Evolutionary conservation across 2,329 filamentous ascomycete genomes (phyloP), one percentile per base, ranked within the genome.

Genomic region (Beauveria varroae): DNA sequence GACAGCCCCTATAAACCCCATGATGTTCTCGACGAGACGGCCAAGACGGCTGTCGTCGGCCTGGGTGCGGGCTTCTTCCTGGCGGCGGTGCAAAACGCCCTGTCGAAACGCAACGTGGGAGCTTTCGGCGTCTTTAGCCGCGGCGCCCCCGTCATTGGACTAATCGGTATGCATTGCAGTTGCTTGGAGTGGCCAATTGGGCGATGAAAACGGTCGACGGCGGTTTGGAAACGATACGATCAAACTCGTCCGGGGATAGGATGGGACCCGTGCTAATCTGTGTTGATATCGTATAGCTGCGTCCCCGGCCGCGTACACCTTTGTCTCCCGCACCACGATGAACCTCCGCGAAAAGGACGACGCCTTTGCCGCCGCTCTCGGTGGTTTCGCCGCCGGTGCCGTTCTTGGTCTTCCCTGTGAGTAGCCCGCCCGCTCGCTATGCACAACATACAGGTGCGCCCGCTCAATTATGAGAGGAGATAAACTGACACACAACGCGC

Each of bases 311-410:
- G 82, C 87, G 64, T 96, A 91, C 76, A 83, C 85, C 69, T 96
- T 97, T 79, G 82, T 87, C 68, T 87, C 84, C 68, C 83, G 82
- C 68, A 89, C 90, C 55, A 82, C 88, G 51, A 90, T 91, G 74
- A 97, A 97, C 78, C 79, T 97, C 66, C 87, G 92, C 70, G 82
- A 92, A 75, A 91, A 89, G 78, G 85, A 96, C 63, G 93, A 96
- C 72, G 79, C 81, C 66, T 88, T 83, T 77, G 95, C 93, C 74
- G 79, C 86, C 61, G 83, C 85, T 46, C 79, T 92, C 64, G 91
- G 87, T 66, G 91, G 91, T 60, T 91, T 95, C 75, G 78, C 89
- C 56, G 86, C 83, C 55, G 93, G 93, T 66, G 79, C 86, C 49
- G 79, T 91, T 59, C 70, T 93, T 51, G 93, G 91, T 60, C 73